These are phyloP conservation scores for Rhynchosporium secalis DNA, from an alignment of 2,329 filamentous ascomycete genomes.

Conservation along the genomic window DNA sequence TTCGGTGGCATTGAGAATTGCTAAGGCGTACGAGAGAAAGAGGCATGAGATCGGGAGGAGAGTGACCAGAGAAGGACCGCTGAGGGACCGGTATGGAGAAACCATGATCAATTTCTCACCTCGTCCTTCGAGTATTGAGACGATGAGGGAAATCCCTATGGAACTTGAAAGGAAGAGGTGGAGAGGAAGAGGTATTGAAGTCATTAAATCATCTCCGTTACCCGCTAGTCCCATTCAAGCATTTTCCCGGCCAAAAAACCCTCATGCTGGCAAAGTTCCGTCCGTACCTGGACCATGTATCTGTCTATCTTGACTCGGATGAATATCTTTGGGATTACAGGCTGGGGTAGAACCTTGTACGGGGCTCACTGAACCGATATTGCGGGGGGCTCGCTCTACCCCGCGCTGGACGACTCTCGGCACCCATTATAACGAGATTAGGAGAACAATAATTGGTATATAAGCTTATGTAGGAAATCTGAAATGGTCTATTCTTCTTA, in stretches of 20 bases:
- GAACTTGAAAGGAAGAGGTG: too few species aligned
- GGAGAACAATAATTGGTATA: background rate
- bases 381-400: slow-evolving; percentile 8
- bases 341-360: slow-evolving; percentile 1
- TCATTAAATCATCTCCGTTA: background rate
- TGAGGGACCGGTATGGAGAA: background rate
- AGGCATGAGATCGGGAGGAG: background rate
- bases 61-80: background rate
- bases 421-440: slow-evolving; percentile 4
- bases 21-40: background rate
- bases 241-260: background rate
- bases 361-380: slow-evolving; percentile 14
- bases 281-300: background rate
- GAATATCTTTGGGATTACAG: background rate
- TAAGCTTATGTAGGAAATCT: background rate
- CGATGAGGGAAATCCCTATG: too few species aligned
- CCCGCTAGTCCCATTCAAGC: slow-evolving; percentile 4
- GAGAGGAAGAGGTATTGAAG: too few species aligned
- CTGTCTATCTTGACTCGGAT: background rate
- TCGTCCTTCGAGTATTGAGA: background rate
- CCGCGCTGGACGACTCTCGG: background rate
- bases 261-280: background rate
- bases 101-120: background rate
- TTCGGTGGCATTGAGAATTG: slow-evolving; percentile 34
- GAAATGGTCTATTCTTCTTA: background rate